These are phyloP conservation scores for Camelina laxa DNA, from an alignment of 345 rosid genomes.

Conservation along the genomic window DNA sequence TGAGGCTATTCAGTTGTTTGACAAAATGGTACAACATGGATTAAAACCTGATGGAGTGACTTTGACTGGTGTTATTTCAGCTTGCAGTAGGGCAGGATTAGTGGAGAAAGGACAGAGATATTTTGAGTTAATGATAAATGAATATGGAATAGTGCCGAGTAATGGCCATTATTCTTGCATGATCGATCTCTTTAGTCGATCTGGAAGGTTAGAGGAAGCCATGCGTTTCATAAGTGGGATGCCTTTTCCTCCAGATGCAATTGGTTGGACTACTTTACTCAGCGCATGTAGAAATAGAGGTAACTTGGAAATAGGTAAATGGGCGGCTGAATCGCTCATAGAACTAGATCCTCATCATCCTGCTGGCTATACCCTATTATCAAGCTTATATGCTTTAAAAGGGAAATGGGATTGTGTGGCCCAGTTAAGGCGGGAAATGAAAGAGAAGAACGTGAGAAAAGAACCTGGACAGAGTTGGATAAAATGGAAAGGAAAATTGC, in stretches of 20 bases:
- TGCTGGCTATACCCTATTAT: constrained; percentile 76
- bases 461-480: constrained; percentile 98
- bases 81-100: constrained; percentile 91
- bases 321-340: constrained; percentile 84
- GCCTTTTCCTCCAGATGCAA: constrained; percentile 81
- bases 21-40: constrained; percentile 68
- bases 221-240: constrained; percentile 64
- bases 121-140: constrained; percentile 68
- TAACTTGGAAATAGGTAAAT: constrained; percentile 73
- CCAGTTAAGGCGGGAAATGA: constrained; percentile 67
- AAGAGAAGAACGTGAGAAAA: constrained; percentile 71
- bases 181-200: constrained; percentile 89
- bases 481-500: constrained; percentile 67
- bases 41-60: constrained; percentile 89
- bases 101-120: constrained; percentile 74
- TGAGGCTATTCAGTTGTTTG: constrained; percentile 76
- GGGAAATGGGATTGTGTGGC: constrained; percentile 78
- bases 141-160: constrained; percentile 63
- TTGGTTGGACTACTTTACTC: constrained; percentile 87
- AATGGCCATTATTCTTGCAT: constrained; percentile 87
- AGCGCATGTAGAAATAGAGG: constrained; percentile 80
- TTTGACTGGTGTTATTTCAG: constrained; percentile 83
- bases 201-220: constrained; percentile 89
- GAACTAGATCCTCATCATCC: constrained; percentile 79
- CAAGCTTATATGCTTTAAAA: constrained; percentile 75